Conservation (phyloP, 2,329 filamentous ascomycete genomes). For the Magnaporthiopsis rhizophila region DNA sequence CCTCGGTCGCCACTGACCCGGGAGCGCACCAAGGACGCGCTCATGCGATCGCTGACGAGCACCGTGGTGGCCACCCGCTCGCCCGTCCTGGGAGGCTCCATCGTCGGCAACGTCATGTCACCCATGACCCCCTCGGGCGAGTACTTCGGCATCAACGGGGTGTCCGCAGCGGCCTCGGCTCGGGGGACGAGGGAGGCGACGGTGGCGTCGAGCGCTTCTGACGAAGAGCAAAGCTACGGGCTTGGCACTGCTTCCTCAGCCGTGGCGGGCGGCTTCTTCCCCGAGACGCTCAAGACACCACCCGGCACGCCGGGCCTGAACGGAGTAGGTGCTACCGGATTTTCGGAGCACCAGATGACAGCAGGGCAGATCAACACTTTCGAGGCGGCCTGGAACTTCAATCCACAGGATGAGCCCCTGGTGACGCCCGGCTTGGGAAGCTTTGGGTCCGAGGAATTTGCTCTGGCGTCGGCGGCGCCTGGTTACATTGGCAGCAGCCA, state of each 20-base stretch:
- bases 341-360: constrained; percentile 10
- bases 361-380: constrained; percentile 32
- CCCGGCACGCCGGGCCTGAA: constrained; percentile 42
- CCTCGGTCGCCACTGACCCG: constrained; percentile 36
- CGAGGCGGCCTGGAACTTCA: constrained; percentile 25
- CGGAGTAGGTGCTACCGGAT: neutral
- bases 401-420: constrained; percentile 38
- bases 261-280: constrained; percentile 16
- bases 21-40: constrained; percentile 36
- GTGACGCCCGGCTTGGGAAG: constrained; percentile 37
- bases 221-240: constrained; percentile 25
- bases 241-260: constrained; percentile 12
- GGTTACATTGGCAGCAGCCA: constrained; percentile 37
- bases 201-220: constrained; percentile 29
- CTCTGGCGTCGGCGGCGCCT: constrained; percentile 29
- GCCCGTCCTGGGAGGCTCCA: constrained; percentile 26
- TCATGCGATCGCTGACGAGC: constrained; percentile 31
- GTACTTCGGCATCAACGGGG: constrained; percentile 1
- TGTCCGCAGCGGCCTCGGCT: constrained; percentile 19
- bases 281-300: constrained; percentile 40
- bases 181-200: constrained; percentile 30
- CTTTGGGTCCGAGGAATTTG: constrained; percentile 38
- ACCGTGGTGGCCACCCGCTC: constrained; percentile 23
- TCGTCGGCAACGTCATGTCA: constrained; percentile 30
- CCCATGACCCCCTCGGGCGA: constrained; percentile 20